Evolutionary conservation across 345 rosid species (phyloP).

Genomic region (Populus simonii): DNA sequence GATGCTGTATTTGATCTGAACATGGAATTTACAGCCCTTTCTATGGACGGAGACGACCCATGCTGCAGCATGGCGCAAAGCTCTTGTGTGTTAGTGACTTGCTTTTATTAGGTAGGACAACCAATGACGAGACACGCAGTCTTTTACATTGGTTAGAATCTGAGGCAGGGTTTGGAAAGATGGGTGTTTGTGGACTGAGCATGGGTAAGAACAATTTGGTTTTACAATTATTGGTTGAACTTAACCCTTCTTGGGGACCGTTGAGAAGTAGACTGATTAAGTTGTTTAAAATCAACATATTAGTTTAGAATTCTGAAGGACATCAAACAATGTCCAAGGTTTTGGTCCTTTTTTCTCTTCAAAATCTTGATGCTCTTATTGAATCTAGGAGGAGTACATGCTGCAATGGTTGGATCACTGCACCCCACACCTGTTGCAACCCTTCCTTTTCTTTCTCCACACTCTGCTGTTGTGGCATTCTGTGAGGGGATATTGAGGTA

Average conservation of each 20-base stretch:
- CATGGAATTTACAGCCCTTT: conserved; percentile 76
- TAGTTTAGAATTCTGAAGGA: conserved; percentile 2
- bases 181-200: conserved; percentile 95
- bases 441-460: conserved; percentile 95
- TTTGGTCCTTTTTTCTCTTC: not conserved
- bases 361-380: conserved; percentile 24
- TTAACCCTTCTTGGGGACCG: not conserved
- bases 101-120: conserved; percentile 87
- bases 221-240: not conserved
- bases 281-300: not conserved
- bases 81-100: conserved; percentile 95
- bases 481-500: conserved; percentile 91
- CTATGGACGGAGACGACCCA: conserved; percentile 89
- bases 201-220: conserved; percentile 63
- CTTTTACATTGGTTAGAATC: conserved; percentile 83
- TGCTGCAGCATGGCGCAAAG: conserved; percentile 81
- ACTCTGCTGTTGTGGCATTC: conserved; percentile 98
- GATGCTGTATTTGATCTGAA: conserved; percentile 27
- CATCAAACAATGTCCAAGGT: not conserved
- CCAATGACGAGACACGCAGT: conserved; percentile 89
- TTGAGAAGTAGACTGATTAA: not conserved
- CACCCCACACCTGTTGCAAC: conserved; percentile 96
- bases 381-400: conserved; percentile 86
- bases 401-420: conserved; percentile 98
- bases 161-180: conserved; percentile 91